Evolutionary conservation across 495 filamentous ascomycete genomes (phyloP).

Genomic region (Pyrenula aspistea): DNA sequence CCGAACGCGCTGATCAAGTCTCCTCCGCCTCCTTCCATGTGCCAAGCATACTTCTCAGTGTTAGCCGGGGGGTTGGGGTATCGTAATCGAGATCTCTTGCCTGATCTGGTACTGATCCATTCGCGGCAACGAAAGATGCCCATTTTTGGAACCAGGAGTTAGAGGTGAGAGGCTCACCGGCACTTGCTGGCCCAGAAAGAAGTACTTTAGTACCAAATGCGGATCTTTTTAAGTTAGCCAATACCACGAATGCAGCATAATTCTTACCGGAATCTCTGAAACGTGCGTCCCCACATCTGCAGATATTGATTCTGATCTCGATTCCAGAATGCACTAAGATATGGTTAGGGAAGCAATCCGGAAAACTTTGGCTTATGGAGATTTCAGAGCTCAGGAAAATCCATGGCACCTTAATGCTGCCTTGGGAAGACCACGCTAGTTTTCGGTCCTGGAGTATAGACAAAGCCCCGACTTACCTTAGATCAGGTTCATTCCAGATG

Average conservation of each 20-base stretch:
- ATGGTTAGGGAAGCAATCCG: no score
- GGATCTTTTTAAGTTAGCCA: neutral
- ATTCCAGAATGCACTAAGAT: conserved; percentile 16
- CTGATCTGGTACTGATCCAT: conserved; percentile 16
- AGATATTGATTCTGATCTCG: conserved; percentile 16
- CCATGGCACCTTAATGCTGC: no score
- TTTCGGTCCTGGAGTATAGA: no score
- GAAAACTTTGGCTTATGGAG: no score
- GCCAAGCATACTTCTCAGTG: conserved; percentile 19
- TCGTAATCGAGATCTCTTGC: no score
- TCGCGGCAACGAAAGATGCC: conserved; percentile 10
- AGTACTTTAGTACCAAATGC: conserved; percentile 5
- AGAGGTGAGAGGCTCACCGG: conserved; percentile 5
- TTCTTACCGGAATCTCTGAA: conserved; percentile 9
- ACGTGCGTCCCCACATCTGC: conserved; percentile 13
- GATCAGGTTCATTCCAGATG: conserved; percentile 27
- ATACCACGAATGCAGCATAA: neutral
- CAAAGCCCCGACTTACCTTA: no score
- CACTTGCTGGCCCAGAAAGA: conserved; percentile 14
- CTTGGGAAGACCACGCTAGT: no score
- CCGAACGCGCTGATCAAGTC: conserved; percentile 13
- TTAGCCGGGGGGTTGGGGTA: no score
- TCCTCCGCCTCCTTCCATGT: conserved; percentile 12
- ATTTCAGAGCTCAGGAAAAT: no score
- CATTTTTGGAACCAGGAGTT: conserved; percentile 15